These are phyloP conservation scores for Eucalyptus polyanthemos DNA, from an alignment of 345 rosid genomes.

Conservation along the genomic window DNA sequence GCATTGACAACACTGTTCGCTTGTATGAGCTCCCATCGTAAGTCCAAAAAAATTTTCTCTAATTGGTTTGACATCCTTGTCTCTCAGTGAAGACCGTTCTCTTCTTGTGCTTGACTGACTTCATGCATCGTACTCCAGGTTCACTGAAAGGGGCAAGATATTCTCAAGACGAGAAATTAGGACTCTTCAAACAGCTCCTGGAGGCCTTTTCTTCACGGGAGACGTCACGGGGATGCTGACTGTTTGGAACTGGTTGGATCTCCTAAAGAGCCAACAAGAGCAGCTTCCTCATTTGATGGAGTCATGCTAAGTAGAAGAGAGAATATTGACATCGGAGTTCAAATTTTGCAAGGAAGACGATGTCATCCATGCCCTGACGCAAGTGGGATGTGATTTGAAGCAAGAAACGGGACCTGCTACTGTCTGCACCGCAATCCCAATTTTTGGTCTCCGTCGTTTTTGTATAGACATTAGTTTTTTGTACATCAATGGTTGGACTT, in stretches of 20 bases:
- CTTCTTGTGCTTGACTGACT: background rate
- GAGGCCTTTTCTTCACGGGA: conserved; percentile 16
- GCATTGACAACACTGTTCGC: too few relatives aligned
- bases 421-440: background rate
- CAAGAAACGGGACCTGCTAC: background rate
- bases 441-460: background rate
- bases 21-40: background rate
- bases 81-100: background rate
- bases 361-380: background rate
- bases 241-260: conserved; percentile 15
- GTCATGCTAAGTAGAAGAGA: background rate
- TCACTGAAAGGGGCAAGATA: background rate
- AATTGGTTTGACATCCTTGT: background rate
- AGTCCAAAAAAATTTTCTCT: background rate
- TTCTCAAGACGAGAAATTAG: background rate
- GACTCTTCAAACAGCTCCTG: background rate
- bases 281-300: background rate
- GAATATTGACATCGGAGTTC: background rate
- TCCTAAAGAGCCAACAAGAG: background rate
- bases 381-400: background rate
- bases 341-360: background rate
- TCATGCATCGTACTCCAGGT: background rate
- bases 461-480: background rate
- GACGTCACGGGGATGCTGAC: conserved; percentile 26
- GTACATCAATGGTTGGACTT: background rate